Evolutionary conservation across 805 yeast species (phyloP).

Genomic region (Monosporozyma yasuniensis): DNA sequence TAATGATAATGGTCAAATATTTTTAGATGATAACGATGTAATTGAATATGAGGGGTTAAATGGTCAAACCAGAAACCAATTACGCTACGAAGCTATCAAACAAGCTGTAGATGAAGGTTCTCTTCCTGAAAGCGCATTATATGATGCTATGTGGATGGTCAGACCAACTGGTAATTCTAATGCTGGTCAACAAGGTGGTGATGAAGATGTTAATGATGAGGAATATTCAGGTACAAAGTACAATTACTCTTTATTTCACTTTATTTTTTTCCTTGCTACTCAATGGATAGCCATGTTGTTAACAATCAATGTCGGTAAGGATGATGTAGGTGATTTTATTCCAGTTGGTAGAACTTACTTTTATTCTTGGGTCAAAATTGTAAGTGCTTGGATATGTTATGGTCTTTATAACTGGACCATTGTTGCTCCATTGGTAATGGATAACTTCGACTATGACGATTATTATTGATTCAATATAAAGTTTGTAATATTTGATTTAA

Average conservation of each 20-base stretch:
- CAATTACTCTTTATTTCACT: conserved; percentile 79
- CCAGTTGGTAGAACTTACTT: conserved; percentile 97
- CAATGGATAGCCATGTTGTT: conserved; percentile 92
- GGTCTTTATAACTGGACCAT: conserved; percentile 82
- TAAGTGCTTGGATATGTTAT: conserved; percentile 89
- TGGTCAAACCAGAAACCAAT: conserved; percentile 44
- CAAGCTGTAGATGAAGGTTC: conserved; percentile 97
- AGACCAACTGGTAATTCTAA: conserved; percentile 19
- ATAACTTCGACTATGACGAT: conserved; percentile 50
- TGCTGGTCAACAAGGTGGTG: conserved; percentile 26
- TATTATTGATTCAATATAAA: conserved; percentile 8
- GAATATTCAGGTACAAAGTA: conserved; percentile 71
- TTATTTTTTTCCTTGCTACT: conserved; percentile 88
- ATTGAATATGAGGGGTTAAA: conserved; percentile 38
- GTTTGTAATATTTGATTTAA: background rate
- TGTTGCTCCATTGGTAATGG: conserved; percentile 87
- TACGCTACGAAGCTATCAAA: conserved; percentile 78
- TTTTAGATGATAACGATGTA: conserved; percentile 13
- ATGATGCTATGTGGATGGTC: conserved; percentile 54
- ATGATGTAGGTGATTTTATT: conserved; percentile 76
- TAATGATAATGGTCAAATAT: conserved; percentile 30
- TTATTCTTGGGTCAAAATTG: conserved; percentile 87
- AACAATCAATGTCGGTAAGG: conserved; percentile 83
- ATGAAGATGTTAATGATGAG: conserved; percentile 27
- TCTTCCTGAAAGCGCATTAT: conserved; percentile 83